Evolutionary conservation across 169 alveolate genomes (phyloP).

Genomic region (Plasmodium cynomolgi): DNA sequence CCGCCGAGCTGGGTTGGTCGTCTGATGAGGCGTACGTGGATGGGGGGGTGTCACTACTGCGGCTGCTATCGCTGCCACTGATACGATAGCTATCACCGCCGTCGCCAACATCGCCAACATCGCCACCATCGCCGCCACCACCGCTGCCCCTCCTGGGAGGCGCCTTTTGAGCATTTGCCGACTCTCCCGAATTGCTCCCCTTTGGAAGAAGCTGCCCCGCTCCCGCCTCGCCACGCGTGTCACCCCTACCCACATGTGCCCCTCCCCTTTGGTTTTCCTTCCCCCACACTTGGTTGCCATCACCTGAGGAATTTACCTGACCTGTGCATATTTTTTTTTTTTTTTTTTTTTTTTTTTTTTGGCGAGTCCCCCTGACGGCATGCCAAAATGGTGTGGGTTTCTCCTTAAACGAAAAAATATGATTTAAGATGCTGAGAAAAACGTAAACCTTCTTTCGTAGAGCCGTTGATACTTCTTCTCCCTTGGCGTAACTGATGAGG

Average conservation of each 20-base stretch:
- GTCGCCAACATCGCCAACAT: not conserved
- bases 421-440: slow-evolving; percentile 31
- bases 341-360: not conserved
- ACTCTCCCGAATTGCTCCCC: too few species aligned
- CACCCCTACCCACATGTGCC: not conserved
- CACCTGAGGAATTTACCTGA: not conserved
- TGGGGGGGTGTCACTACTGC: not conserved
- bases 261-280: not conserved
- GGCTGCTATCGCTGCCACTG: not conserved
- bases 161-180: not conserved
- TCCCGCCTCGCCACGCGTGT: not conserved
- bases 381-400: not conserved
- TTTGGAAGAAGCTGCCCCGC: too few species aligned
- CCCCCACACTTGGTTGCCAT: not conserved
- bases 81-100: not conserved
- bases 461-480: not conserved
- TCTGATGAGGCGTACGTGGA: not conserved
- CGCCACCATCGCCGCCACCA: not conserved
- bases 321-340: slow-evolving; percentile 17
- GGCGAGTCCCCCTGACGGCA: not conserved
- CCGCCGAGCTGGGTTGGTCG: not conserved
- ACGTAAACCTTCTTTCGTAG: slow-evolving; percentile 23
- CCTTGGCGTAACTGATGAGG: slow-evolving; percentile 26
- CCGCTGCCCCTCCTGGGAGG: not conserved
- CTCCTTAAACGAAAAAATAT: slow-evolving; percentile 37